Evolutionary conservation across 306 rosid genomes (phyloP).

Genomic region (Quercus dentata): DNA sequence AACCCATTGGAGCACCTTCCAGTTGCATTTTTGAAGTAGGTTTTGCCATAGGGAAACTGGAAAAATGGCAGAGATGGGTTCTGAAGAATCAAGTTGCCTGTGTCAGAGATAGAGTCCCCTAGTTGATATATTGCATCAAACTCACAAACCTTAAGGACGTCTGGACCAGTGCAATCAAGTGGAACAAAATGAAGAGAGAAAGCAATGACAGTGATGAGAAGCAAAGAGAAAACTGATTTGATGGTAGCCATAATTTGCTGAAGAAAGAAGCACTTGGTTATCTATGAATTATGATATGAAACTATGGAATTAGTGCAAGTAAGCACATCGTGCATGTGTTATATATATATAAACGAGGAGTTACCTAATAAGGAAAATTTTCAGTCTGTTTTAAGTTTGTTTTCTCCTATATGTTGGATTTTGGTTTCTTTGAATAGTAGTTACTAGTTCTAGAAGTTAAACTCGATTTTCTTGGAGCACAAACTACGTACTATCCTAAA

Average conservation of each 20-base stretch:
- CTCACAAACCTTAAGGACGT: background rate
- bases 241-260: background rate
- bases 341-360: no score
- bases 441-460: no score
- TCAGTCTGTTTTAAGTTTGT: no score
- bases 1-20: conserved; percentile 18
- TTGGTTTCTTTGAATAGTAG: no score
- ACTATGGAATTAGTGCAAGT: background rate
- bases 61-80: conserved; percentile 2
- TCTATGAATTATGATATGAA: background rate
- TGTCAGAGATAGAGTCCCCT: conserved; percentile 14
- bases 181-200: background rate
- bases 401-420: no score
- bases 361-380: no score
- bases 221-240: background rate
- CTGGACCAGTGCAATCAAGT: background rate
- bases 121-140: conserved; percentile 4
- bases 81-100: background rate
- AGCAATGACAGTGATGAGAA: background rate
- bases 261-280: background rate
- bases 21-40: conserved; percentile 5
- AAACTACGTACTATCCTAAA: no score
- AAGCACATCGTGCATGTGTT: no score
- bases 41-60: conserved; percentile 14
- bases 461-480: no score